Percentiles rank a stretch among this genome's conserved stretches.
These are phyloP conservation scores for Citrus sp. DNA, from an alignment of 345 rosid genomes.

Conservation along the genomic window DNA sequence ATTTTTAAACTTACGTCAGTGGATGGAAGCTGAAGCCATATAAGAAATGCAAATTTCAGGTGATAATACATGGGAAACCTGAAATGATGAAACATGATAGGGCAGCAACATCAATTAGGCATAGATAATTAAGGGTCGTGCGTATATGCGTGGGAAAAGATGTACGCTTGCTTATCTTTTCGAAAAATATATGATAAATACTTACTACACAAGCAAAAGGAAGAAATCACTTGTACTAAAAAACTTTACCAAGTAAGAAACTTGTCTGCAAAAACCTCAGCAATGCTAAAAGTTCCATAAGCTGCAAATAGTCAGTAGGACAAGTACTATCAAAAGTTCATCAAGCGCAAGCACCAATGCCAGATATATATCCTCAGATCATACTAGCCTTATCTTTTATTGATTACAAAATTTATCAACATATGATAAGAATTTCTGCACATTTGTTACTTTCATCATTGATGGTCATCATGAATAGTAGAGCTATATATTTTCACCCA, in stretches of 20 bases:
- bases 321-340: not conserved
- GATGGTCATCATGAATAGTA: not conserved
- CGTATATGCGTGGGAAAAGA: not conserved
- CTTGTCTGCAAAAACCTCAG: constrained; percentile 44
- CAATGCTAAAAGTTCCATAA: constrained; percentile 48
- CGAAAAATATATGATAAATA: not conserved
- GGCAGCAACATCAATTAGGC: not conserved
- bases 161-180: not conserved
- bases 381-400: not conserved
- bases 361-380: not conserved
- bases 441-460: too few relatives aligned
- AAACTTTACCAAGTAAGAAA: constrained; percentile 38
- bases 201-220: not conserved
- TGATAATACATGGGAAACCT: constrained; percentile 56
- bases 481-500: too few relatives aligned
- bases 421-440: not conserved
- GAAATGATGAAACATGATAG: too few relatives aligned
- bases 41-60: constrained; percentile 67
- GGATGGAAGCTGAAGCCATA: constrained; percentile 63
- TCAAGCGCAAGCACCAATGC: not conserved
- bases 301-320: constrained; percentile 34
- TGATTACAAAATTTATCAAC: not conserved
- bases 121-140: not conserved
- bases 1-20: constrained; percentile 26
- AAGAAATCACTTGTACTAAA: not conserved